A percentile compares a stretch with the other conserved stretches of the same genome.
Evolutionary conservation across 1,284 basidiomycete genomes (phyloP).

Genomic region (Megacollybia platyphylla): DNA sequence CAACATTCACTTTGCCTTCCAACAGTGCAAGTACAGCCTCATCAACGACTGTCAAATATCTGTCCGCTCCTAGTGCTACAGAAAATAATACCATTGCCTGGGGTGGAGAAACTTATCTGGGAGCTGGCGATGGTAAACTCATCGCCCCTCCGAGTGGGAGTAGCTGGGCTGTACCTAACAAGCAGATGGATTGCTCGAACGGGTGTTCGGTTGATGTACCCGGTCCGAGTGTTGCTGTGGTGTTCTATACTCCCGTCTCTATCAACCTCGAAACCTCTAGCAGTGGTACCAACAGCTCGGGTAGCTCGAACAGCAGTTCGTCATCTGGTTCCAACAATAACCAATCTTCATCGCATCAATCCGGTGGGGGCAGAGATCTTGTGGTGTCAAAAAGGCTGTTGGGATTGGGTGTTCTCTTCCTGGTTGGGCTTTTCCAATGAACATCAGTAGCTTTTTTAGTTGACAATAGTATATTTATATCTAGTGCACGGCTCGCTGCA

Average conservation of each 20-base stretch:
- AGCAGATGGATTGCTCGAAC: conserved; percentile 20
- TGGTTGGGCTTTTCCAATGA: too few species aligned
- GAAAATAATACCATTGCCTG: conserved; percentile 49
- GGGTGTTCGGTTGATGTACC: conserved; percentile 30
- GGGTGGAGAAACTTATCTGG: conserved; percentile 11
- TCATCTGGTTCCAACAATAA: too few species aligned
- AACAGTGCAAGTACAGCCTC: neutral
- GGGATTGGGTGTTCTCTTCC: too few species aligned
- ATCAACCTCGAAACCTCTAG: neutral
- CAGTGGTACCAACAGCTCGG: neutral
- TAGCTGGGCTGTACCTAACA: conserved; percentile 25
- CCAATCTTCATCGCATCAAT: too few species aligned
- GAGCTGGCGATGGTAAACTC: conserved; percentile 3
- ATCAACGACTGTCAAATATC: conserved; percentile 26
- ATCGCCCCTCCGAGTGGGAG: conserved; percentile 1
- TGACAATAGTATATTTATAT: too few species aligned
- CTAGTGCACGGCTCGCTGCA: too few species aligned
- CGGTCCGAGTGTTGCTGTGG: conserved; percentile 30
- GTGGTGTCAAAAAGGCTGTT: too few species aligned
- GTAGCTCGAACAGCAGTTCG: neutral
- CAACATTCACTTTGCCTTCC: conserved; percentile 21
- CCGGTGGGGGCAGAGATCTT: too few species aligned
- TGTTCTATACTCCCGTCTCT: conserved; percentile 16
- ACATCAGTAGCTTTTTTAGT: too few species aligned
- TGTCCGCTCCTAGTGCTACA: conserved; percentile 27